Evolutionary conservation across 1,284 basidiomycete species (phyloP), one percentile per base, ranked within the genome.

Genomic region (Moesziomyces aphidis): DNA sequence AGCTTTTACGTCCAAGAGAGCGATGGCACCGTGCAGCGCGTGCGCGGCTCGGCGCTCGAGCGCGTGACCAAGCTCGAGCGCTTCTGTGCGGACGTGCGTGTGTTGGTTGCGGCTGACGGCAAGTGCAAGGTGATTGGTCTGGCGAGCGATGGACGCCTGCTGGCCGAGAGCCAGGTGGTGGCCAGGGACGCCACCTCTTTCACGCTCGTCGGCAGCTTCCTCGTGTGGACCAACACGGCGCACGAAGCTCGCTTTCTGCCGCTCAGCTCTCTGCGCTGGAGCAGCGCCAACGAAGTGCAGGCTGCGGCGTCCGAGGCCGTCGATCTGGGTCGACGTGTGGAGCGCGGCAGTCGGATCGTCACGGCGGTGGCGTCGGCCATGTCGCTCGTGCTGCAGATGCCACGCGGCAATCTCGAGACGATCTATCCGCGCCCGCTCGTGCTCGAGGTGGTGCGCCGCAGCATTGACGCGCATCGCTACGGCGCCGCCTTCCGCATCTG

Each of bases 321-420:
- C 17, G 68, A 74, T 39, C 70, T 84, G 3, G 70, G 74, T n/a
- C 63, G 83, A 21, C 61, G 79, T 26, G 72, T 84, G 2, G 83
- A 84, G 69, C 78, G 83, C 2, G 83, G 83, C 28, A 77, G 78
- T 50, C 69, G 78, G 9, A 81, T 84, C 36, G 80, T 84, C 36
- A 74, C 75, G 3, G 75, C 83, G 1, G 76, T 82, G 19, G 77
- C 83, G 4, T 75, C 74, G 69, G 87, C 90, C 9, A 98, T 97
- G 93, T 91, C 80, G 21, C 65, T 84, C 13, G 73, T 99, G 1
- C 86, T 99, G 15, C 97, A 99, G 86, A 99, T 99, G 95, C 97
- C 96, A 0, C 87, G 97, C 75, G 97, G 97, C 0, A 99, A 99
- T 85, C 84, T 99, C 57, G 97, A 99, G 87, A 97, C 94, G 0